Conservation (phyloP, 257 asterid species). For the Solanum lignicaule region DNA sequence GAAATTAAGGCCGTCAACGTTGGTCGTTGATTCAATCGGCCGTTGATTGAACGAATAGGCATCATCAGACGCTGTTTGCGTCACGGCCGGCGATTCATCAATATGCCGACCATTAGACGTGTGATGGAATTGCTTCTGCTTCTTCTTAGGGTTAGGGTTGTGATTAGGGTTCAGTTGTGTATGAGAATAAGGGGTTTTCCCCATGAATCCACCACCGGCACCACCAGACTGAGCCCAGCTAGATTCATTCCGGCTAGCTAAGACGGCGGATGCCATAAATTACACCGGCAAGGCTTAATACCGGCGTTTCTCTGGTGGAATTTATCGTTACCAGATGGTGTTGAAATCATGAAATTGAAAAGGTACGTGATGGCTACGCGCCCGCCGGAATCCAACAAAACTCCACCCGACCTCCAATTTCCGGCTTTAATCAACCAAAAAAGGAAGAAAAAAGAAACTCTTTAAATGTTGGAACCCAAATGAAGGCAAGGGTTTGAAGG, state of each 20-base stretch:
- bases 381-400: slow-evolving; percentile 3
- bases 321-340: slow-evolving; percentile 3
- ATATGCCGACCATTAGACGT: slow-evolving; percentile 34
- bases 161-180: slow-evolving; percentile 51
- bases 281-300: slow-evolving; percentile 34
- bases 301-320: slow-evolving; percentile 32
- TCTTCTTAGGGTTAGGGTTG: slow-evolving; percentile 67
- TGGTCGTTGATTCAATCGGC: slow-evolving; percentile 22
- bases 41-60: slow-evolving; percentile 82
- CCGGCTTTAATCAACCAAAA: background rate
- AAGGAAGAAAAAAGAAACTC: background rate
- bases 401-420: slow-evolving; percentile 3
- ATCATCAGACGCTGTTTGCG: slow-evolving; percentile 85
- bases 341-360: slow-evolving; percentile 32
- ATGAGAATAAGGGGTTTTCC: slow-evolving; percentile 56
- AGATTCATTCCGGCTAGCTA: slow-evolving; percentile 82
- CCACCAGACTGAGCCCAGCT: slow-evolving; percentile 60
- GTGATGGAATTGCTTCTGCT: slow-evolving; percentile 58
- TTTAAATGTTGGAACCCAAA: background rate
- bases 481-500: slow-evolving; percentile 44
- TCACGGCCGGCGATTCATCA: slow-evolving; percentile 46
- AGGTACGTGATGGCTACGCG: slow-evolving; percentile 13
- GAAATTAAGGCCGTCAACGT: slow-evolving; percentile 38
- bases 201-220: slow-evolving; percentile 50
- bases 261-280: slow-evolving; percentile 81